phyloP scores from a whole-genome alignment of 441 rosid genomes.

The Corymbia calophylla region DNA sequence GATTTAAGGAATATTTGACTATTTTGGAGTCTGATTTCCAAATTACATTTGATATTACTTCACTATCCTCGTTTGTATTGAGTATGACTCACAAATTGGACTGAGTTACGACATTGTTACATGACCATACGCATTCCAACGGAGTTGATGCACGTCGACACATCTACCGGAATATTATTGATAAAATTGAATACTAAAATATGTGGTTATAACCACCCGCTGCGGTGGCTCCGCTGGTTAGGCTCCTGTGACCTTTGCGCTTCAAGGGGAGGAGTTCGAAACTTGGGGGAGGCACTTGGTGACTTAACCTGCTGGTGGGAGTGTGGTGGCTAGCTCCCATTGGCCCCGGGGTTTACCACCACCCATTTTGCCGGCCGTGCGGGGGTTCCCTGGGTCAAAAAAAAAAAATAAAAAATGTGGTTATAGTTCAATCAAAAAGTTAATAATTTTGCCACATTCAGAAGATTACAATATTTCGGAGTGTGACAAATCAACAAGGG shows the following conservation, averaged over 20 bases:
- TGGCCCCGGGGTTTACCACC: no score
- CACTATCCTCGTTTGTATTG: neutral
- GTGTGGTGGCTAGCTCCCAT: no score
- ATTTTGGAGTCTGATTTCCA: neutral
- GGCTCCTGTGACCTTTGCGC: no score
- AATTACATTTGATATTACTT: neutral
- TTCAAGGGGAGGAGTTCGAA: no score
- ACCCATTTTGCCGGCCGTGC: no score
- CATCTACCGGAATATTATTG: neutral
- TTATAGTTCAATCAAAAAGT: neutral
- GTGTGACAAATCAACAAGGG: neutral
- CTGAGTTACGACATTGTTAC: neutral
- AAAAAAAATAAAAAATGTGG: no score
- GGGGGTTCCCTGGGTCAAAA: no score
- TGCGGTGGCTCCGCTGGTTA: no score
- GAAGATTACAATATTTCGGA: fast-evolving
- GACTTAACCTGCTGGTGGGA: no score
- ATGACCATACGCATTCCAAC: neutral
- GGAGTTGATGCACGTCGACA: neutral
- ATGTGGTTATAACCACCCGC: neutral
- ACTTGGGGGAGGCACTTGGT: no score
- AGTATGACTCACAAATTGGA: neutral
- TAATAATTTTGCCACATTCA: neutral
- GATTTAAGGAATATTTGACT: neutral
- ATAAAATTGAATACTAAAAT: neutral